phyloP scores from a whole-genome alignment of 2,329 filamentous ascomycete genomes.

The Fusarium xylarioides region DNA sequence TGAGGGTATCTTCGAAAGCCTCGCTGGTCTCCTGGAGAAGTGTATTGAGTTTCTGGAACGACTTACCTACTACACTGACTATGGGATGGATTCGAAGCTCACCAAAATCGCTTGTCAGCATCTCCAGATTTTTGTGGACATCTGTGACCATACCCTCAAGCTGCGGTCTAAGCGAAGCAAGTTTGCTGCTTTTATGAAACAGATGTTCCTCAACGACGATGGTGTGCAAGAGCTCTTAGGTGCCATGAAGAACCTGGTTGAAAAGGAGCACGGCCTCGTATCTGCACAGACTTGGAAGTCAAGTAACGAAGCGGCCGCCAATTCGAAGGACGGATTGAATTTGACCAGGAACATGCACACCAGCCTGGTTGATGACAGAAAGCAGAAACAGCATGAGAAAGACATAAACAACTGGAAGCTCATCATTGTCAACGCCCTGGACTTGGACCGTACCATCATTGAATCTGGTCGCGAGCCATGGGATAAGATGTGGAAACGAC shows the following conservation, averaged over 20 bases:
- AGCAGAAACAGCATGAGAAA: background rate
- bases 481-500: background rate
- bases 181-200: background rate
- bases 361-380: background rate
- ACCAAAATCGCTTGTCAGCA: background rate
- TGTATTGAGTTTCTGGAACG: background rate
- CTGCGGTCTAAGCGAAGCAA: background rate
- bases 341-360: background rate
- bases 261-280: background rate
- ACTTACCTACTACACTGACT: background rate
- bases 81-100: background rate
- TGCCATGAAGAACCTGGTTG: background rate
- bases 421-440: background rate
- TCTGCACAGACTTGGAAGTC: background rate
- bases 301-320: background rate
- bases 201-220: slow-evolving; percentile 1
- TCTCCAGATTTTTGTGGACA: background rate
- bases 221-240: background rate
- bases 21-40: background rate
- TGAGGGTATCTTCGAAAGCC: background rate
- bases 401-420: background rate
- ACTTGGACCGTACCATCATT: background rate
- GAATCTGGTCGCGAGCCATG: background rate
- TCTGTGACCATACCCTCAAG: background rate
- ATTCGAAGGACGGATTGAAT: background rate